Percentiles rank a stretch among this genome's conserved stretches.
These are phyloP conservation scores for Aspergillus cejpii DNA, from an alignment of 2,329 filamentous ascomycete species.

Conservation along the genomic window DNA sequence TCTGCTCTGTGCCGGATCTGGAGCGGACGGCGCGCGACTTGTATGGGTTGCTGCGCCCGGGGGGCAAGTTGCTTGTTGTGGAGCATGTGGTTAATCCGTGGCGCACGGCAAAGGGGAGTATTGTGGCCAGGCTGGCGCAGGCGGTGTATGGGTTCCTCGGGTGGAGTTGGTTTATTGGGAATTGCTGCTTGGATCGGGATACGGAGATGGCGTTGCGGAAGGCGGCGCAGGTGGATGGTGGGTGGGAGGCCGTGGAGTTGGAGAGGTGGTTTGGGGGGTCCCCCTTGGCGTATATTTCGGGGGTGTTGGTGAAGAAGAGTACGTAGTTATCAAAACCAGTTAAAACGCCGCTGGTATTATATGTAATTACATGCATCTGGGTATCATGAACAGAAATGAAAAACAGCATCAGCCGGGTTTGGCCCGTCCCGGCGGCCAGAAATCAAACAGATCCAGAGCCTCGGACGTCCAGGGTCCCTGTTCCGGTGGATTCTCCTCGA, in stretches of 20 bases:
- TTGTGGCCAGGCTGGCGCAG: slow-evolving; percentile 44
- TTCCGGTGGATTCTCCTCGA: slow-evolving; percentile 19
- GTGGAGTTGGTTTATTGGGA: slow-evolving; percentile 49
- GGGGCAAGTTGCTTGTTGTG: slow-evolving; percentile 49
- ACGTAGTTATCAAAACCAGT: neutral
- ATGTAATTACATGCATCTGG: neutral
- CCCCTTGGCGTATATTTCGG: slow-evolving; percentile 38
- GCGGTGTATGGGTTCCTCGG: slow-evolving; percentile 41
- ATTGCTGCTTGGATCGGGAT: slow-evolving; percentile 47
- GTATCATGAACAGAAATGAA: neutral
- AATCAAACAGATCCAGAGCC: slow-evolving; percentile 40
- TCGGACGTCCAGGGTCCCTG: slow-evolving; percentile 40
- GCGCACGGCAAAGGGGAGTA: slow-evolving; percentile 41
- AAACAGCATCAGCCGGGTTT: slow-evolving; percentile 23
- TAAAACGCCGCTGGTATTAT: too few species aligned
- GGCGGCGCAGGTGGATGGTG: slow-evolving; percentile 38
- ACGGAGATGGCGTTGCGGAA: slow-evolving; percentile 41
- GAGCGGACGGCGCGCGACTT: slow-evolving; percentile 43
- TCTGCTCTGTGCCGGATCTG: slow-evolving; percentile 49
- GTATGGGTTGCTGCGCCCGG: slow-evolving; percentile 48
- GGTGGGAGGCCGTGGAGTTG: slow-evolving; percentile 47
- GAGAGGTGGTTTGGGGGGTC: slow-evolving; percentile 36
- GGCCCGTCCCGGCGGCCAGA: slow-evolving; percentile 36
- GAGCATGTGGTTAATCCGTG: slow-evolving; percentile 53
- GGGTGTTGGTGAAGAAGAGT: slow-evolving; percentile 36